These are phyloP conservation scores for Neurospora sp. DNA, from an alignment of 495 filamentous ascomycete species.

Conservation along the genomic window DNA sequence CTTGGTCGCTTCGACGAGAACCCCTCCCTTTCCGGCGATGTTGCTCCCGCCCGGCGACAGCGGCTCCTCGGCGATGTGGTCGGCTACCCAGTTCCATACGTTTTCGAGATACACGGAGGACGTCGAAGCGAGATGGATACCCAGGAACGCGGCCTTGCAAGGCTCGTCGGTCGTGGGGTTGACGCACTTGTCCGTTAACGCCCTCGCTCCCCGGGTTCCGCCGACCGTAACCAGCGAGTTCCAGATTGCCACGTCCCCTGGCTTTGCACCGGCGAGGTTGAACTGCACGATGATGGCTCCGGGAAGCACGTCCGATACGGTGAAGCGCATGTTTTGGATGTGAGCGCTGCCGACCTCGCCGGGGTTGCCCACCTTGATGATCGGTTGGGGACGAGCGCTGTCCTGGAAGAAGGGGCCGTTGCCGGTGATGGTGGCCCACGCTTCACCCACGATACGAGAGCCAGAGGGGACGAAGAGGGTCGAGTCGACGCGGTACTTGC, in stretches of 20 bases:
- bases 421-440: slow-evolving; percentile 38
- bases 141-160: slow-evolving; percentile 58
- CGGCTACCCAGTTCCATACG: slow-evolving; percentile 61
- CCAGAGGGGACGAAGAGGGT: slow-evolving; percentile 46
- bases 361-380: slow-evolving; percentile 48
- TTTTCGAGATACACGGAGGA: slow-evolving; percentile 58
- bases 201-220: slow-evolving; percentile 40
- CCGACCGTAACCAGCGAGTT: slow-evolving; percentile 53
- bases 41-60: slow-evolving; percentile 29
- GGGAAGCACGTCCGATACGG: slow-evolving; percentile 33
- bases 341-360: slow-evolving; percentile 49
- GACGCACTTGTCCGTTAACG: slow-evolving; percentile 28
- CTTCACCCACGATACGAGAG: slow-evolving; percentile 39
- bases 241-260: slow-evolving; percentile 52
- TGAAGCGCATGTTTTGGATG: slow-evolving; percentile 47
- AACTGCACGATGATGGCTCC: slow-evolving; percentile 43
- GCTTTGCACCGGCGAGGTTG: slow-evolving; percentile 46
- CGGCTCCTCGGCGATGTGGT: slow-evolving; percentile 56
- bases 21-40: slow-evolving; percentile 36
- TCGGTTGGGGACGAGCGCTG: slow-evolving; percentile 36
- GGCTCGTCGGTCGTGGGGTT: slow-evolving; percentile 33
- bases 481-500: slow-evolving; percentile 37
- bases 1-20: slow-evolving; percentile 46
- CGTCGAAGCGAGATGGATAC: slow-evolving; percentile 50
- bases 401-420: slow-evolving; percentile 44